A percentile compares a stretch with the other conserved stretches of the same genome.
Conservation (phyloP, 2,329 filamentous ascomycete species). For the Cercospora sp. region DNA sequence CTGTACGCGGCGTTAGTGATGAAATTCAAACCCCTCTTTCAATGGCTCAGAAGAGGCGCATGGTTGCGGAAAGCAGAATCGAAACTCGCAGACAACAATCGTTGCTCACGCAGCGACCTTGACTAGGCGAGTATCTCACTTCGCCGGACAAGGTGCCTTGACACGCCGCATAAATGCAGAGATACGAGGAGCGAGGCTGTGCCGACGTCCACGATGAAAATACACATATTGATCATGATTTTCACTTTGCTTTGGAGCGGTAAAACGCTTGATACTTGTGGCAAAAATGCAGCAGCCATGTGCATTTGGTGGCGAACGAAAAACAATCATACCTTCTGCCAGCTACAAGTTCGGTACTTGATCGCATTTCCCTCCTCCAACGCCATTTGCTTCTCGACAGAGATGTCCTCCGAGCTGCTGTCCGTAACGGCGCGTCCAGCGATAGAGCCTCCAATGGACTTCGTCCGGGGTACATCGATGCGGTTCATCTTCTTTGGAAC, state of each 20-base stretch:
- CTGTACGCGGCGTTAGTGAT: conserved; percentile 43
- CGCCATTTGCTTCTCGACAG: conserved; percentile 68
- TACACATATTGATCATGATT: background rate
- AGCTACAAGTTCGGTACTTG: conserved; percentile 89
- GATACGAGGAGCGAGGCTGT: background rate
- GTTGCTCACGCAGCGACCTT: too few species aligned
- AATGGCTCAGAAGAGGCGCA: too few species aligned
- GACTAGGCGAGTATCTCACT: background rate
- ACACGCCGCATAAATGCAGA: background rate
- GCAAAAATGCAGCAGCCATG: background rate
- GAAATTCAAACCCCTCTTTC: too few species aligned
- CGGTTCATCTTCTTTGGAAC: conserved; percentile 44
- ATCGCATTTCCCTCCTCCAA: conserved; percentile 76
- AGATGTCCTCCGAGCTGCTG: conserved; percentile 41
- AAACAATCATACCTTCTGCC: conserved; percentile 68
- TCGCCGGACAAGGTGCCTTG: background rate
- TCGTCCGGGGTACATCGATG: conserved; percentile 43
- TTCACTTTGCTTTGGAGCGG: background rate
- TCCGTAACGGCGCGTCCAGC: conserved; percentile 17
- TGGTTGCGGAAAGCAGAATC: too few species aligned
- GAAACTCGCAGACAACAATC: too few species aligned
- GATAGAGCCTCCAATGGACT: conserved; percentile 37
- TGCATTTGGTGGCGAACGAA: background rate
- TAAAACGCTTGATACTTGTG: background rate
- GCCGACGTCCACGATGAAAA: background rate